Evolutionary conservation across 306 rosid species (phyloP), one percentile per base, ranked within the genome.

Genomic region (Rosa multiflora): DNA sequence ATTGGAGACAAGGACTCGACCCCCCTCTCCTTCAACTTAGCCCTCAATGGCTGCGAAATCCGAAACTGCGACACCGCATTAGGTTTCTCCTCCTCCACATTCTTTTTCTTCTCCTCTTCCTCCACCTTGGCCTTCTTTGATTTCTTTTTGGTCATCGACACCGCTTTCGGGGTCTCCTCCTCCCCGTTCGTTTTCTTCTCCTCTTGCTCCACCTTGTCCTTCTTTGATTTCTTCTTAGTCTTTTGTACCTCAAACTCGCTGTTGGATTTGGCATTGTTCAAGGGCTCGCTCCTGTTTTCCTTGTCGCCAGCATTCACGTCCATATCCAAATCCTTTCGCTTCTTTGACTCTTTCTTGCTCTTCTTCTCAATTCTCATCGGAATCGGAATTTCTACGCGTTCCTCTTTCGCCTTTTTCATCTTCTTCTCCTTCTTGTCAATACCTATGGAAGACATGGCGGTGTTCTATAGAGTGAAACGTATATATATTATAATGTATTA

Each of bases 1-100:
- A 92, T 94, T 0, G 97, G 96, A 63, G 89, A 94, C 82, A 94
- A 55, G 5, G 93, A n/a, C 62, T 73, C 84, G 13, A 92, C 89
- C 29, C 91, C 91, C 52, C 83, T 94, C 86, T 90, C 92, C 85
- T 89, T 89, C 85, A 94, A 64, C 78, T 85, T 88, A 40, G 72
- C 83, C 85, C 29, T 90, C 85, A 94, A 74, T 26, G 87, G 89
- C 76, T 76, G 88, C 26, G 97, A 92, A 17, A 94, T 88, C 74
- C 97, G 87, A 62, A 87, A 94, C 76, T 79, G 86, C 2, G 92
- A 67, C 10, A 90, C 46, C 10, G 97, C 93, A 74, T 88, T 92
- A 7, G 87, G 91, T 58, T 89, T 79, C 80, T 85, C 83, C 53
- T 62, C 82, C 0, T 67, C 89, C 3, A 82, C 70, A 69, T 83